Evolutionary conservation across 169 alveolate species (phyloP).

Genomic region (Eimeria praecox): DNA sequence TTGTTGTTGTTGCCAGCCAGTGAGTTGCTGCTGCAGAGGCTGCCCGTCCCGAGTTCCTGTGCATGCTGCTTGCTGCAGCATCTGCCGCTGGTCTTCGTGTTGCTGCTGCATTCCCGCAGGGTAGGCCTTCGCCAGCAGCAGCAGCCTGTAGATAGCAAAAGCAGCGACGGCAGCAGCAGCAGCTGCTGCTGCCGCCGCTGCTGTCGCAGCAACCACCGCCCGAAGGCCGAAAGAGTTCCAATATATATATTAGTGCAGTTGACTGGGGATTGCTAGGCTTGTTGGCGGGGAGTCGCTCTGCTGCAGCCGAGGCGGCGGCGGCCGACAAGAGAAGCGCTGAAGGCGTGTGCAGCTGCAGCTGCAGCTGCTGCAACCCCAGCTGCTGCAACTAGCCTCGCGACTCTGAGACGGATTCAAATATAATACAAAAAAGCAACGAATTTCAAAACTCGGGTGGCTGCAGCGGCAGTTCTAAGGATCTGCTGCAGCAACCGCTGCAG

Average conservation of each 20-base stretch:
- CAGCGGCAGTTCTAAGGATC: not conserved
- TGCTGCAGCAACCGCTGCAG: slow-evolving; percentile 14
- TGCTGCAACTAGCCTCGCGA: slow-evolving; percentile 11
- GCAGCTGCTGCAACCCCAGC: slow-evolving; percentile 21
- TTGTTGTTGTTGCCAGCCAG: slow-evolving; percentile 44
- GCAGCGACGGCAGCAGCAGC: slow-evolving; percentile 41
- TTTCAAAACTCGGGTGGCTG: not conserved
- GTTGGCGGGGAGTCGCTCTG: not conserved
- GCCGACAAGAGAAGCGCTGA: slow-evolving; percentile 47
- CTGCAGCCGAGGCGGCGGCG: slow-evolving; percentile 33
- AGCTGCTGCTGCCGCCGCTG: not conserved
- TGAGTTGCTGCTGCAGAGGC: not conserved
- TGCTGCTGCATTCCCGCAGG: slow-evolving; percentile 41
- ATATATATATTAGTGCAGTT: not conserved
- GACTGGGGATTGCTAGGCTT: not conserved
- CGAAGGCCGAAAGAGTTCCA: not conserved
- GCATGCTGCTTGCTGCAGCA: not conserved
- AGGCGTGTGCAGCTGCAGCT: slow-evolving; percentile 40
- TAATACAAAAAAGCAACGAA: not conserved
- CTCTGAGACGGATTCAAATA: not conserved
- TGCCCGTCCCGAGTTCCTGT: slow-evolving; percentile 6
- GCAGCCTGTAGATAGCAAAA: not conserved
- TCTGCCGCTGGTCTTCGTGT: not conserved
- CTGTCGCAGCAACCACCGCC: not conserved
- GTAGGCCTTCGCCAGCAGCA: slow-evolving; percentile 30